phyloP scores from a whole-genome alignment of 2,329 filamentous ascomycete species.

The Cladosporium oxysporum region DNA sequence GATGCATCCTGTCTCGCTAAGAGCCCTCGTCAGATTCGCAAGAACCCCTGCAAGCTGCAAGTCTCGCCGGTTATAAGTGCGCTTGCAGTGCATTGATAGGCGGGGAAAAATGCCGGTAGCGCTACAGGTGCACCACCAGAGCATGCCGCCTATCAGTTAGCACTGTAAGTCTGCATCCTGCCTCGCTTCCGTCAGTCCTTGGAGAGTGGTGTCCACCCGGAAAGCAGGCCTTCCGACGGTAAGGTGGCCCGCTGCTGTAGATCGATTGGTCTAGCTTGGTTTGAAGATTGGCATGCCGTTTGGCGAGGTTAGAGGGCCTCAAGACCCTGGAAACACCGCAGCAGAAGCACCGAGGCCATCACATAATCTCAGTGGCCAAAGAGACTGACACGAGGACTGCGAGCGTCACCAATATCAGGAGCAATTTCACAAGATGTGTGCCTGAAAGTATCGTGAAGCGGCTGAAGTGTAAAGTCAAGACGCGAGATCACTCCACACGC shows the following conservation, averaged over 20 bases:
- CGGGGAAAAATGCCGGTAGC: neutral
- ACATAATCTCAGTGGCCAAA: neutral
- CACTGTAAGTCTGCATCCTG: neutral
- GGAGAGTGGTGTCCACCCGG: neutral
- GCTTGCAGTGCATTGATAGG: neutral
- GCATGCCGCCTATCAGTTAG: neutral
- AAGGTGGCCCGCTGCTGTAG: neutral
- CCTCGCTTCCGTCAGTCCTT: neutral
- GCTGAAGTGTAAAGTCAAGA: neutral
- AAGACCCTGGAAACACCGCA: neutral
- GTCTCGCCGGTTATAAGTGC: neutral
- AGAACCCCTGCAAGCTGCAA: neutral
- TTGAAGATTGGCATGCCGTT: neutral
- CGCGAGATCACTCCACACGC: neutral
- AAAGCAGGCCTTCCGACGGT: neutral
- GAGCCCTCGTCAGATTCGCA: neutral
- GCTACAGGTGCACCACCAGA: neutral
- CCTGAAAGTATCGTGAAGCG: neutral
- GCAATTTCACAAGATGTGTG: neutral
- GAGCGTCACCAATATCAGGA: neutral
- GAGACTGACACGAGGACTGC: neutral
- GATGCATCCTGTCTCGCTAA: neutral
- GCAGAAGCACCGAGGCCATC: neutral
- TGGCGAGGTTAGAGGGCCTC: neutral
- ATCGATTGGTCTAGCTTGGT: neutral